phyloP scores from a whole-genome alignment of 2,329 filamentous ascomycete genomes.

The Trichoderma atrobrunneum region DNA sequence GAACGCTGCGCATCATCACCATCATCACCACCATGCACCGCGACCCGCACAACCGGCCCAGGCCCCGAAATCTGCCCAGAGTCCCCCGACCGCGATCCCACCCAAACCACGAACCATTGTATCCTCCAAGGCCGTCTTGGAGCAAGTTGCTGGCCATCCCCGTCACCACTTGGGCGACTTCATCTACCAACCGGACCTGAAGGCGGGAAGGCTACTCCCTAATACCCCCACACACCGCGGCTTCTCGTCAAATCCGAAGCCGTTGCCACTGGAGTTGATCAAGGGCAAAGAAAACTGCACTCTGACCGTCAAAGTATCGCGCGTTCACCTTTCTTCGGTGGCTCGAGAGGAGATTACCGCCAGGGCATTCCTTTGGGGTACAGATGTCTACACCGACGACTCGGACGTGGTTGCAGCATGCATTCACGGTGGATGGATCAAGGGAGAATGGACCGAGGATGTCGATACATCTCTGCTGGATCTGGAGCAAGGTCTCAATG shows the following conservation, averaged over 20 bases:
- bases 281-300: conserved; percentile 83
- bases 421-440: conserved; percentile 90
- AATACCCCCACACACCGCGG: conserved; percentile 40
- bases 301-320: conserved; percentile 81
- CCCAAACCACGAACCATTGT: conserved; percentile 65
- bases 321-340: conserved; percentile 66
- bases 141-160: conserved; percentile 66
- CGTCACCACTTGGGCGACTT: conserved; percentile 81
- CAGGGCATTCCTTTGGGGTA: conserved; percentile 83
- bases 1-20: conserved; percentile 39
- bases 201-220: conserved; percentile 47
- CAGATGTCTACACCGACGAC: conserved; percentile 92
- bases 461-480: conserved; percentile 68
- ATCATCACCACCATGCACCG: conserved; percentile 44
- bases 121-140: conserved; percentile 66
- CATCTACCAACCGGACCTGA: conserved; percentile 70
- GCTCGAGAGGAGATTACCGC: conserved; percentile 81
- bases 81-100: conserved; percentile 37
- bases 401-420: conserved; percentile 90
- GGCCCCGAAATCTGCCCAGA: conserved; percentile 27
- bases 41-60: conserved; percentile 31
- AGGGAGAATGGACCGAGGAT: conserved; percentile 80
- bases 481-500: conserved; percentile 39
- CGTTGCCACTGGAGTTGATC: conserved; percentile 70
- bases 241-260: conserved; percentile 59